phyloP scores from a whole-genome alignment of 768 basidiomycete genomes.

The Glaciozyma antarctica region DNA sequence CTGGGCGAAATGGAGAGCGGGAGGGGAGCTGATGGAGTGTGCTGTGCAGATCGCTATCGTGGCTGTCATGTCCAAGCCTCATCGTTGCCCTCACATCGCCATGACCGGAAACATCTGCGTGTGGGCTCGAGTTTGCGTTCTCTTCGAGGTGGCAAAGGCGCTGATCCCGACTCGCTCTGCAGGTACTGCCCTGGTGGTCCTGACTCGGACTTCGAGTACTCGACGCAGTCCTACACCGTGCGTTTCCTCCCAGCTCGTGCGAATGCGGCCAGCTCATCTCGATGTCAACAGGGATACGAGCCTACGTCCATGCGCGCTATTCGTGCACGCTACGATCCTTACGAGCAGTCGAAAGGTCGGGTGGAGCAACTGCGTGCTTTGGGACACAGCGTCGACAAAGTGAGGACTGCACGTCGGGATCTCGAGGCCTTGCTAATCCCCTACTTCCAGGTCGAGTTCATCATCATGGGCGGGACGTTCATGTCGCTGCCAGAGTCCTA shows the following conservation, averaged over 20 bases:
- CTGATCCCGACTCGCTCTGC: not conserved
- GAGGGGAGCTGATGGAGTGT: not conserved
- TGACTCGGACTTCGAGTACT: constrained; percentile 99
- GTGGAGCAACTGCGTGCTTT: constrained; percentile 90
- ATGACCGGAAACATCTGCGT: constrained; percentile 99
- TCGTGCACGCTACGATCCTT: constrained; percentile 89
- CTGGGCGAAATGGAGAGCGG: not conserved
- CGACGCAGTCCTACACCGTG: constrained; percentile 62
- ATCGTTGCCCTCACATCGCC: constrained; percentile 97
- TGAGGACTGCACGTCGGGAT: constrained; percentile 37
- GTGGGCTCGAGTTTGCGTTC: constrained; percentile 43
- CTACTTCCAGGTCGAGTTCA: constrained; percentile 20
- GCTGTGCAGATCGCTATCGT: constrained; percentile 79
- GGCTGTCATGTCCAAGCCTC: constrained; percentile 99
- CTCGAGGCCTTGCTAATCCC: not conserved
- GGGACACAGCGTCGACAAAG: constrained; percentile 98
- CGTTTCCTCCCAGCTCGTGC: not conserved
- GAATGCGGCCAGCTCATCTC: not conserved
- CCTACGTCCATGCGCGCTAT: constrained; percentile 99
- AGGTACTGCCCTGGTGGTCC: constrained; percentile 98
- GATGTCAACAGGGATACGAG: constrained; percentile 63
- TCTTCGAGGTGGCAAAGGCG: not conserved
- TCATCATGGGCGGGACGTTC: constrained; percentile 77
- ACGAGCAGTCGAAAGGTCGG: constrained; percentile 89
- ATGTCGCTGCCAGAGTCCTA: constrained; percentile 99